Evolutionary conservation across 441 rosid genomes (phyloP).

Genomic region (Raphanus hybrid): DNA sequence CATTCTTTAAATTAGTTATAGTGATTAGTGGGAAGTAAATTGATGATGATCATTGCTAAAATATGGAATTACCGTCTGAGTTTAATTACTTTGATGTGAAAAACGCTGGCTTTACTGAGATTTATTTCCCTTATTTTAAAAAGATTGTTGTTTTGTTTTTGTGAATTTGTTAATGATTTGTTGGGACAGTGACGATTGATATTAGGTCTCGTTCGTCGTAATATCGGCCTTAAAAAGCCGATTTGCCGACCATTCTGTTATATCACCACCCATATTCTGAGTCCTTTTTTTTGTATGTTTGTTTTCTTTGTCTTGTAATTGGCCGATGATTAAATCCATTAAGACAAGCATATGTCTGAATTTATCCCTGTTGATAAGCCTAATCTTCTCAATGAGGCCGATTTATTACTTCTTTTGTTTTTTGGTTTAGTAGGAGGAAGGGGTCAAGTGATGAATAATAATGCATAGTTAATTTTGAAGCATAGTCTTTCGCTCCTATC

Average conservation of each 20-base stretch:
- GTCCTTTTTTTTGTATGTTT: slow-evolving; percentile 40
- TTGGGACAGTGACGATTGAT: slow-evolving; percentile 73
- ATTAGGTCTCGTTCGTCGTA: slow-evolving; percentile 99
- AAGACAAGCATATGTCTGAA: slow-evolving; percentile 96
- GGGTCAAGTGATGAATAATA: slow-evolving; percentile 77
- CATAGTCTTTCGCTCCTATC: slow-evolving; percentile 99
- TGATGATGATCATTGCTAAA: slow-evolving; percentile 40
- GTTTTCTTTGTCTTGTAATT: neutral
- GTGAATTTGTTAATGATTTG: neutral
- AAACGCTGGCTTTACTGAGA: slow-evolving; percentile 39
- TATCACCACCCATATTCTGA: slow-evolving; percentile 95
- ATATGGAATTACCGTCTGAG: slow-evolving; percentile 45
- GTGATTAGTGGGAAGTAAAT: neutral
- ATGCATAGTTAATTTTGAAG: slow-evolving; percentile 67
- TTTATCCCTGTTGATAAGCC: slow-evolving; percentile 51
- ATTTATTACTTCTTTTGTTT: neutral
- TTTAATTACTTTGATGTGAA: slow-evolving; percentile 23
- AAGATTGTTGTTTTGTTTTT: neutral
- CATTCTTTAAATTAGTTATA: neutral
- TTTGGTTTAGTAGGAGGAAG: neutral
- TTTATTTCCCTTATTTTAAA: neutral
- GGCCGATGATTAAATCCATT: slow-evolving; percentile 70
- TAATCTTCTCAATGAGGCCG: slow-evolving; percentile 62
- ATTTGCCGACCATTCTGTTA: slow-evolving; percentile 93
- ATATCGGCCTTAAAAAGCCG: slow-evolving; percentile 51